Conservation (phyloP, 2,329 filamentous ascomycete genomes). For the Didymella sp. region DNA sequence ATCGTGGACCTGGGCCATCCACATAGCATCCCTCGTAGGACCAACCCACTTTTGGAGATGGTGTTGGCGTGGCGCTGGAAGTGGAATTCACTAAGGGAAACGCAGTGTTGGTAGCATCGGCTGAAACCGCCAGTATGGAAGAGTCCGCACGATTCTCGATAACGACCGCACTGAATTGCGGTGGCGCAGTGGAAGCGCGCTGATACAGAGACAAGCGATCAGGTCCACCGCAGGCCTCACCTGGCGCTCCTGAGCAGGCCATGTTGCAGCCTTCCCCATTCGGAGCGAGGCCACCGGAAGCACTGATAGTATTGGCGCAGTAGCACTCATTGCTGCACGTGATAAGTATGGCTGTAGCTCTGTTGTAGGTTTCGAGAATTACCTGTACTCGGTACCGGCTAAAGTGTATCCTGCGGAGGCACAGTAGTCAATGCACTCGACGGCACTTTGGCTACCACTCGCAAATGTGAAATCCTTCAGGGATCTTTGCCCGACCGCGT, state of each 20-base stretch:
- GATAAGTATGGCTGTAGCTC: background rate
- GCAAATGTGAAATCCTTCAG: conserved; percentile 21
- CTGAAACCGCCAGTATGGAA: background rate
- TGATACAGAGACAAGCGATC: conserved; percentile 28
- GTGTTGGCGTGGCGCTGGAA: background rate
- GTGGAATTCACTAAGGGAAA: background rate
- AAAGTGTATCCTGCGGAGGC: conserved; percentile 33
- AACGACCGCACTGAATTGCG: background rate
- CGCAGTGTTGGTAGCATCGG: background rate
- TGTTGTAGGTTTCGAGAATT: conserved; percentile 28
- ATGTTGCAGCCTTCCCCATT: conserved; percentile 32
- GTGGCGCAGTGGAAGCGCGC: conserved; percentile 1
- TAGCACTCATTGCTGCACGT: conserved; percentile 24
- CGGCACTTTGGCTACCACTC: conserved; percentile 35
- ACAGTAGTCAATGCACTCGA: conserved; percentile 40
- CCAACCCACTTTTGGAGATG: conserved; percentile 29
- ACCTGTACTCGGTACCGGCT: conserved; percentile 44
- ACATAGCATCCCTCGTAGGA: conserved; percentile 34
- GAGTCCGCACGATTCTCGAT: conserved; percentile 2
- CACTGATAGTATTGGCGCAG: conserved; percentile 35
- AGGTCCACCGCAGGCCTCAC: conserved; percentile 36
- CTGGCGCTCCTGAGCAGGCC: conserved; percentile 33
- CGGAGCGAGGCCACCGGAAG: conserved; percentile 20
- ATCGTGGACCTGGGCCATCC: conserved; percentile 27
- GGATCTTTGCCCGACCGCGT: conserved; percentile 24